Evolutionary conservation across 306 rosid genomes (phyloP), one percentile per base, ranked within the genome.

Genomic region (Dalbergia oliveri): DNA sequence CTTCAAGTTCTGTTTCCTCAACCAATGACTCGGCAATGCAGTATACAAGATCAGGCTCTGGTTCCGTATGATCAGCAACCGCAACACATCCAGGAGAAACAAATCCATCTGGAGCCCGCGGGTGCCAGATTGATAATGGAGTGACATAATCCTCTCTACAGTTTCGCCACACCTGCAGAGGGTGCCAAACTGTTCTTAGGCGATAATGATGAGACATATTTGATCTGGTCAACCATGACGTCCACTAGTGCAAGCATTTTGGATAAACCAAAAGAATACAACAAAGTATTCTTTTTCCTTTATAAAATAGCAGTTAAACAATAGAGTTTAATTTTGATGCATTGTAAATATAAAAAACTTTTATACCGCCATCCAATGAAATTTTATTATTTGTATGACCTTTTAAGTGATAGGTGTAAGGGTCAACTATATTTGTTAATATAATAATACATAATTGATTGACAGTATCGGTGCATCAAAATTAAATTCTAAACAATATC

Each of bases 61-160:
- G 99, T 90, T 93, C 96, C 53, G 31, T 65, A 66, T 89, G 85
- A 66, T 82, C 81, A 41, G 90, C 92, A 23, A 95, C 84, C 9
- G 94, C 90, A 5, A 95, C 84, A 81, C 98, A 95, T 76, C 99
- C 99, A 4, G 86, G 96, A 56, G 97, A 89, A 1, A 93, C 88
- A 58, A 86, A 95, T 75, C 99, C 99, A 72, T 93, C 96, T 19
- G 99, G 99, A 47, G 99, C 94, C 66, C 98, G 90, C 13, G 99
- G 98, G 69, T 89, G 86, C 99, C 98, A 95, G 75, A 95, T 91
- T 5, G 99, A 91, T 56, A 93, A 82, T 8, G 85, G 91, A 69
- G 77, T 72, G 23, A 86, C 58, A 71, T 90, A 95, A 80, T 95
- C 99, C 70, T 95, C 97, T 61, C 63, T 13, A 84, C 97, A 95